Percentiles rank a stretch among this genome's conserved stretches.
phyloP scores from a whole-genome alignment of 306 rosid species.

The Oxytropis ochrocephala region DNA sequence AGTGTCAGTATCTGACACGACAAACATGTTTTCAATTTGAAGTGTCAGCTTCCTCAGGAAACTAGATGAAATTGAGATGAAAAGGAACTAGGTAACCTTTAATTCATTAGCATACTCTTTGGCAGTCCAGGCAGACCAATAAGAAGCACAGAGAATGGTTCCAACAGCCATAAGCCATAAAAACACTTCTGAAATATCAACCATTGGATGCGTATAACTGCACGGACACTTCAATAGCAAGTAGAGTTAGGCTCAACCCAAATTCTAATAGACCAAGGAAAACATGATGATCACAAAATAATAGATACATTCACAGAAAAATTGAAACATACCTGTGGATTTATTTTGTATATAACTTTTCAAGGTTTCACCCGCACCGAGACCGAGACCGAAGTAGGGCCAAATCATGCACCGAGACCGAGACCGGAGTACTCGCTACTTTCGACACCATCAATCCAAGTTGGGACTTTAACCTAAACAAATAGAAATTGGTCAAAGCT shows the following conservation, averaged over 20 bases:
- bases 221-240: constrained; percentile 63
- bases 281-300: constrained; percentile 13
- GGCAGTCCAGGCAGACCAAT: constrained; percentile 89
- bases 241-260: too few species aligned
- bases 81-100: constrained; percentile 74
- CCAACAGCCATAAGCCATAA: constrained; percentile 98
- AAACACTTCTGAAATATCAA: constrained; percentile 92
- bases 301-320: neutral
- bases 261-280: too few species aligned
- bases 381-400: constrained; percentile 81
- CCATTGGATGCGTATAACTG: constrained; percentile 81
- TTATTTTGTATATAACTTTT: constrained; percentile 44
- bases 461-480: constrained; percentile 81
- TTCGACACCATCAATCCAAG: constrained; percentile 57
- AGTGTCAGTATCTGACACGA: too few species aligned
- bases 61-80: neutral
- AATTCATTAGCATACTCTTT: constrained; percentile 66
- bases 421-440: constrained; percentile 57
- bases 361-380: constrained; percentile 72
- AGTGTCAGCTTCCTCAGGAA: neutral
- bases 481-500: constrained; percentile 1
- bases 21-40: too few species aligned
- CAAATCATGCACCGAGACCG: constrained; percentile 96
- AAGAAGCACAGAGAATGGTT: constrained; percentile 74
- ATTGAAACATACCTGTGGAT: constrained; percentile 37